phyloP scores from a whole-genome alignment of 1,284 basidiomycete genomes.

The Ustilago hordei region DNA sequence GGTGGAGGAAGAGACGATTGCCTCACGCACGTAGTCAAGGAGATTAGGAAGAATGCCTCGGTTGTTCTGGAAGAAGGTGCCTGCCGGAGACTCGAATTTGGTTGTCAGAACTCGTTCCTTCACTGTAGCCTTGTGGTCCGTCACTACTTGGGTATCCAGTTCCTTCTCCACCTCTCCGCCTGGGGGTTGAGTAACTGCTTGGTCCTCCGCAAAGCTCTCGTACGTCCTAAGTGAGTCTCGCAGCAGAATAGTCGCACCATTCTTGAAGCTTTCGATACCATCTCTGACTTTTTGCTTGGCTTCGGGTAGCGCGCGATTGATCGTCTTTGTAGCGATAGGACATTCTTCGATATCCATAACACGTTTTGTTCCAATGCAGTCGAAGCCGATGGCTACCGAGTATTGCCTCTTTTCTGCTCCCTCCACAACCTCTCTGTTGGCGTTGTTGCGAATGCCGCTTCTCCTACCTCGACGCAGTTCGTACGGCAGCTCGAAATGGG shows the following conservation, averaged over 20 bases:
- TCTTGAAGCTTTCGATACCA: constrained; percentile 85
- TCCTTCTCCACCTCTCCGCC: constrained; percentile 30
- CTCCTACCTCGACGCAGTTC: constrained; percentile 69
- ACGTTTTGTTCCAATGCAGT: constrained; percentile 79
- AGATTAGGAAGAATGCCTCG: constrained; percentile 88
- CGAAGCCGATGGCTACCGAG: constrained; percentile 90
- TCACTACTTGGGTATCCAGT: constrained; percentile 72
- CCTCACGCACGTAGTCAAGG: constrained; percentile 79
- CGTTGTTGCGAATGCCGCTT: constrained; percentile 67
- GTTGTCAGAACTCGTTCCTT: constrained; percentile 85
- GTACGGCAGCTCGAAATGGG: constrained; percentile 89
- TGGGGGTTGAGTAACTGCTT: constrained; percentile 14
- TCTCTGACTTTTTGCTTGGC: constrained; percentile 79
- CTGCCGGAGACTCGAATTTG: constrained; percentile 87
- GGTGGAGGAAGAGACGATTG: constrained; percentile 31
- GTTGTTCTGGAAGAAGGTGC: constrained; percentile 95
- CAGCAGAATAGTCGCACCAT: constrained; percentile 89
- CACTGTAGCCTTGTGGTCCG: constrained; percentile 82
- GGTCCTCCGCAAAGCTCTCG: constrained; percentile 47
- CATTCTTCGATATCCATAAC: constrained; percentile 98
- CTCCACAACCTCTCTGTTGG: constrained; percentile 23
- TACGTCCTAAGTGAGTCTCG: constrained; percentile 80
- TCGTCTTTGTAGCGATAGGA: constrained; percentile 85
- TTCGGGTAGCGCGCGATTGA: constrained; percentile 79
- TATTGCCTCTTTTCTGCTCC: constrained; percentile 69